Evolutionary conservation across 352 stramenopile genomes (phyloP).

Genomic region (Pythium folliculosum): DNA sequence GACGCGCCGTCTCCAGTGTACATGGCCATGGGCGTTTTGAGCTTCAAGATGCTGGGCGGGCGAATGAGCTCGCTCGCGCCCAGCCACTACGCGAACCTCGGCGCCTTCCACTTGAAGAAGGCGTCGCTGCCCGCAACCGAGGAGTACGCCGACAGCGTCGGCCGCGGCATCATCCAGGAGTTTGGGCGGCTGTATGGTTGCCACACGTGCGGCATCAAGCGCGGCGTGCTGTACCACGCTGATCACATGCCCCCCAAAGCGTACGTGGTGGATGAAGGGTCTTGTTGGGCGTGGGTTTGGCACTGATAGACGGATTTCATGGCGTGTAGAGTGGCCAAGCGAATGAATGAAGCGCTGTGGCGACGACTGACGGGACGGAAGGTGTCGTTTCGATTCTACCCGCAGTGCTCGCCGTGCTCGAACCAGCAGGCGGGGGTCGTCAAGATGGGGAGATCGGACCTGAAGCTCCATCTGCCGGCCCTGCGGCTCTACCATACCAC

Average conservation of each 20-base stretch:
- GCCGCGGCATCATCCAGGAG: constrained; percentile 72
- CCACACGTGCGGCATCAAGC: constrained; percentile 80
- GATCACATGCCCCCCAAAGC: constrained; percentile 88
- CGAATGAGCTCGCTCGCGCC: constrained; percentile 71
- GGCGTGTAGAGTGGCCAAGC: constrained; percentile 54
- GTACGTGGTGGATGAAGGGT: constrained; percentile 23
- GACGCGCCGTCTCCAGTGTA: constrained; percentile 58
- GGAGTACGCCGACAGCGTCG: constrained; percentile 67
- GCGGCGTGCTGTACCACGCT: constrained; percentile 67
- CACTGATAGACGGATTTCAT: neutral
- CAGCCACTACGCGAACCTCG: constrained; percentile 72
- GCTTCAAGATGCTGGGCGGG: constrained; percentile 77
- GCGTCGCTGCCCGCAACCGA: constrained; percentile 71
- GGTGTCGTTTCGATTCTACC: constrained; percentile 79
- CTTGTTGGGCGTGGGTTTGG: neutral
- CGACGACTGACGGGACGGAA: constrained; percentile 45
- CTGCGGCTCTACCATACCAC: constrained; percentile 73
- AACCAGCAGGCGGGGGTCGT: constrained; percentile 71
- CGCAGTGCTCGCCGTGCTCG: constrained; percentile 81
- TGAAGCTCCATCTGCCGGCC: constrained; percentile 64
- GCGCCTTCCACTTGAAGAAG: constrained; percentile 79
- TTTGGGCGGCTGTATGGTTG: constrained; percentile 81
- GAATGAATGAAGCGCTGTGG: constrained; percentile 45
- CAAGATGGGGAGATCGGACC: constrained; percentile 62
- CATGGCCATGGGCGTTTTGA: constrained; percentile 70